These are phyloP conservation scores for Pleodorina starrii DNA, from an alignment of 139 green algal genomes.

Conservation along the genomic window DNA sequence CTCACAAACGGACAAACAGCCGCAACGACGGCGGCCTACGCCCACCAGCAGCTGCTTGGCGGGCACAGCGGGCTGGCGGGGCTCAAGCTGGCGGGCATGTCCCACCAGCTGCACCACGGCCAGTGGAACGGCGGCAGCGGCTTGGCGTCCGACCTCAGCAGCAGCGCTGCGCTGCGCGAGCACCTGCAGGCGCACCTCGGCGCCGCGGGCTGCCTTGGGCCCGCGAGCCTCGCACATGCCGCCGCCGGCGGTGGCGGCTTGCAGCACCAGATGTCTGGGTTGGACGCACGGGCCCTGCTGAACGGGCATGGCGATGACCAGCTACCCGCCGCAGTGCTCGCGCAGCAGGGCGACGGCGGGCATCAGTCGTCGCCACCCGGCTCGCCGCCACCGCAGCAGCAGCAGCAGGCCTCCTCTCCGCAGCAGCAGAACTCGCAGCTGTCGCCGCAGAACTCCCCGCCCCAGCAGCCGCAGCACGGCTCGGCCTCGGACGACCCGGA, in stretches of 20 bases:
- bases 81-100: constrained; percentile 1
- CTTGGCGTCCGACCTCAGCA: not conserved
- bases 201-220: not conserved
- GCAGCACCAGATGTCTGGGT: not conserved
- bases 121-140: constrained; percentile 1
- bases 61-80: not conserved
- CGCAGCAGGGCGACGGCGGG: not conserved
- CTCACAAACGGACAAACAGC: not conserved
- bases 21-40: constrained; percentile 2
- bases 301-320: not conserved
- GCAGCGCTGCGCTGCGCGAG: not conserved
- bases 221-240: not conserved
- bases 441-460: constrained; percentile 18
- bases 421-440: constrained; percentile 15
- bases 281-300: constrained; percentile 14
- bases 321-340: not conserved
- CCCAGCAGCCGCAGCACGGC: not conserved
- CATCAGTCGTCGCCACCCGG: constrained; percentile 1
- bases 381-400: not conserved
- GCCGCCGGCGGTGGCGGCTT: too few relatives aligned
- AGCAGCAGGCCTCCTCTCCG: constrained; percentile 19
- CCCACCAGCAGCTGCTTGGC: constrained; percentile 8
- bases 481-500: not conserved
- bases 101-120: not conserved
- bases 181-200: constrained; percentile 22